Conservation (phyloP, 306 rosid species). For the Fragaria iinumae region DNA sequence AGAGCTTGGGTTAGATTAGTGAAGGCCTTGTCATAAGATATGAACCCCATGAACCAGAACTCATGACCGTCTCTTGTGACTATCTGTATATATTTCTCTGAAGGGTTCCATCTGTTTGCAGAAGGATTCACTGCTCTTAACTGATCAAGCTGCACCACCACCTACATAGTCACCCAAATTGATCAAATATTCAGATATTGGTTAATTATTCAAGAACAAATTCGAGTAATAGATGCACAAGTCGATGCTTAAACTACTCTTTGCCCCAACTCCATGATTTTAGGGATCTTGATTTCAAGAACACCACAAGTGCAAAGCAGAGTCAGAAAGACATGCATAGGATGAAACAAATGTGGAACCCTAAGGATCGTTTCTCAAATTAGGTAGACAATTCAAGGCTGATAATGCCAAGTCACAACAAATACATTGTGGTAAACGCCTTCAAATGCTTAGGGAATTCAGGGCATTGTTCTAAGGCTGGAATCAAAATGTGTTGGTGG, state of each 20-base stretch:
- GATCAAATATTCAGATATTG: not conserved
- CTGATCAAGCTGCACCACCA: slow-evolving; percentile 51
- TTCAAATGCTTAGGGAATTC: not conserved
- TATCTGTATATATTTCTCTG: slow-evolving; percentile 48
- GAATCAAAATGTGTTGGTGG: not conserved
- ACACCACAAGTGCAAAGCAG: not conserved
- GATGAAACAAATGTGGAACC: not conserved
- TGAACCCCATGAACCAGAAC: slow-evolving; percentile 72
- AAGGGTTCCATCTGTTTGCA: slow-evolving; percentile 49
- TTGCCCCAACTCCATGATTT: not conserved
- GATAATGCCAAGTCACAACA: not conserved
- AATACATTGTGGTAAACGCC: not conserved
- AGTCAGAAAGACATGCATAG: not conserved
- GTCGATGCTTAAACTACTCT: not conserved
- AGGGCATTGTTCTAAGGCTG: not conserved
- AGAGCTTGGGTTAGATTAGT: slow-evolving; percentile 43
- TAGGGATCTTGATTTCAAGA: not conserved
- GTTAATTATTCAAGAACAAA: not conserved
- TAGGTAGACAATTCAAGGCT: not conserved
- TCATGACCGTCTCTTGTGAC: slow-evolving; percentile 62
- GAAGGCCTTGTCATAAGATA: slow-evolving; percentile 69
- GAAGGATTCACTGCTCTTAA: slow-evolving; percentile 48
- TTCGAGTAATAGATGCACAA: not conserved
- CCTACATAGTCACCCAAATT: slow-evolving; percentile 30
- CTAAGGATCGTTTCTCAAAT: not conserved